Conservation (phyloP, 805 yeast genomes). For the Alloascoidea hylecoeti region DNA sequence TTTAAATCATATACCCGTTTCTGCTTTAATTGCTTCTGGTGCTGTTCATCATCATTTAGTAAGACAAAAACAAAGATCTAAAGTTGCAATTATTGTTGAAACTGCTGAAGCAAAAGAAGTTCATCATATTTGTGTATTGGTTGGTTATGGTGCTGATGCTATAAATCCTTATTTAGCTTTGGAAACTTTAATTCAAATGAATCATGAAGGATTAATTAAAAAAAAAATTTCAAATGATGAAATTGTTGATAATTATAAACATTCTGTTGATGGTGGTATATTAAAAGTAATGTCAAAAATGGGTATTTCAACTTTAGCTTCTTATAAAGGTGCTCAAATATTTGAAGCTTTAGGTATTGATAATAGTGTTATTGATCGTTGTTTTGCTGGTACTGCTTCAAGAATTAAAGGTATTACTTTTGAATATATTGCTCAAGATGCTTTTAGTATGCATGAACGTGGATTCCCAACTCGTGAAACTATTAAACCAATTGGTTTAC, state of each 20-base stretch:
- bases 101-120: slow-evolving; percentile 97
- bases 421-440: slow-evolving; percentile 93
- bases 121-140: slow-evolving; percentile 86
- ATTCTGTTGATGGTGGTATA: slow-evolving; percentile 82
- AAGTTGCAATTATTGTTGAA: slow-evolving; percentile 83
- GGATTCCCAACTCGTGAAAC: slow-evolving; percentile 77
- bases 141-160: slow-evolving; percentile 97
- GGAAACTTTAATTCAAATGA: slow-evolving; percentile 79
- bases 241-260: slow-evolving; percentile 65
- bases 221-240: slow-evolving; percentile 31
- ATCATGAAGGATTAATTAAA: slow-evolving; percentile 60
- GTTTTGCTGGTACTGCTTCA: slow-evolving; percentile 96
- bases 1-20: slow-evolving; percentile 58
- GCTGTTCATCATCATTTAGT: slow-evolving; percentile 96
- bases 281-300: slow-evolving; percentile 96
- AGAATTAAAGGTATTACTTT: slow-evolving; percentile 93
- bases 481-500: slow-evolving; percentile 57
- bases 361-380: slow-evolving; percentile 86
- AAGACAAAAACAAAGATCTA: slow-evolving; percentile 89
- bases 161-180: slow-evolving; percentile 87
- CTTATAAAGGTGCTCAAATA: slow-evolving; percentile 98
- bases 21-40: slow-evolving; percentile 87
- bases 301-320: slow-evolving; percentile 97
- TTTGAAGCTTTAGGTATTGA: slow-evolving; percentile 95
- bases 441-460: slow-evolving; percentile 83